Percentiles rank a stretch among this genome's conserved stretches.
Evolutionary conservation across 768 basidiomycete genomes (phyloP).

Genomic region (Agaricus subrufescens): DNA sequence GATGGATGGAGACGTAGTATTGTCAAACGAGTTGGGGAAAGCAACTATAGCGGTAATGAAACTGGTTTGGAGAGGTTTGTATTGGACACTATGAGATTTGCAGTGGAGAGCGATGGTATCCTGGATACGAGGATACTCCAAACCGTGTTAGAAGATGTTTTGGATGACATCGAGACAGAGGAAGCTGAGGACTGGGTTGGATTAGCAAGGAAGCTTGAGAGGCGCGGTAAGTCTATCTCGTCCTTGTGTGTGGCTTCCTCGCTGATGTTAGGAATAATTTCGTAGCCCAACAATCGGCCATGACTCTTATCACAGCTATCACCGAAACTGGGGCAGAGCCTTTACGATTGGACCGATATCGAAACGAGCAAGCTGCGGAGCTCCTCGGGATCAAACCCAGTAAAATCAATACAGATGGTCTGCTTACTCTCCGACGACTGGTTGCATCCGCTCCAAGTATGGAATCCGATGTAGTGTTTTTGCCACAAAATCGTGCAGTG

Average conservation of each 20-base stretch:
- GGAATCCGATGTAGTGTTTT: slow-evolving; percentile 77
- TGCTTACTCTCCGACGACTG: slow-evolving; percentile 64
- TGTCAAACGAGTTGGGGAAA: neutral
- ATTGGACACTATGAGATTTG: slow-evolving; percentile 27
- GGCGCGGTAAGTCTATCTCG: slow-evolving; percentile 41
- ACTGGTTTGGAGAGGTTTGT: slow-evolving; percentile 47
- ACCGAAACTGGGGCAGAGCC: slow-evolving; percentile 63
- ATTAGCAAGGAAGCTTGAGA: slow-evolving; percentile 62
- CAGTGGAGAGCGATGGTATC: slow-evolving; percentile 37
- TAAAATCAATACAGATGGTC: slow-evolving; percentile 65
- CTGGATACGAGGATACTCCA: slow-evolving; percentile 58
- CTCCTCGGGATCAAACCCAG: slow-evolving; percentile 60
- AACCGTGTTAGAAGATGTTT: slow-evolving; percentile 52
- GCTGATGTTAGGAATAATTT: neutral
- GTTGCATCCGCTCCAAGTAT: slow-evolving; percentile 69
- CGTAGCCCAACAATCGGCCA: slow-evolving; percentile 64
- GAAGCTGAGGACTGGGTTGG: slow-evolving; percentile 79
- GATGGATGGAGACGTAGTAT: slow-evolving; percentile 8
- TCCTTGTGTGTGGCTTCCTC: neutral
- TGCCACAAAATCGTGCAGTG: slow-evolving; percentile 80
- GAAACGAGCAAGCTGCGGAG: slow-evolving; percentile 87
- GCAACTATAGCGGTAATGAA: slow-evolving; percentile 16
- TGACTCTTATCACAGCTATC: slow-evolving; percentile 62
- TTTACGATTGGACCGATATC: slow-evolving; percentile 68
- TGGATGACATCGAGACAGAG: slow-evolving; percentile 50